Evolutionary conservation across 2,329 filamentous ascomycete species (phyloP), one percentile per base, ranked within the genome.

Genomic region (Clonostachys rhizophaga): DNA sequence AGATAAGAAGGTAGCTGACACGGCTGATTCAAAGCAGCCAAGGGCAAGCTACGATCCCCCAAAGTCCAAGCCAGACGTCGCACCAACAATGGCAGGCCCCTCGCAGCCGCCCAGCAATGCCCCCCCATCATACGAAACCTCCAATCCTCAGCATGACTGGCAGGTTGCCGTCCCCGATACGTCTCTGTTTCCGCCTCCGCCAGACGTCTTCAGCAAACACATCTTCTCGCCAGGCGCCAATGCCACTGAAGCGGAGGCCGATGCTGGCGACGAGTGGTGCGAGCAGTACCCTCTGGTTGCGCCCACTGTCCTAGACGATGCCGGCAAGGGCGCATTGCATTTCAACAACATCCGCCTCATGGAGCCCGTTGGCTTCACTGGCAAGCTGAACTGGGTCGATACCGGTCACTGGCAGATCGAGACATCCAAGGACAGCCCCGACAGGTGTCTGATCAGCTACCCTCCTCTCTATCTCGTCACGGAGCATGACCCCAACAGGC

Each of bases 171-270:
- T 90, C 2, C 86, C 87, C 1, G 87, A 91, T 62, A 89, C 81
- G 2, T 74, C 85, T 1, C 74, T 87, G 10, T 79, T 91, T 40
- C 87, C 87, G 2, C 86, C 86, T 0, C 87, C 87, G 1, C 87
- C 87, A 0, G 77, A 78, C 33, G 75, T 89, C 59, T 83, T 82
- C 64, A 68, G 67, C 46, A 79, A 79, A 43, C 81, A 82, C 57
- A 81, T 87, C 50, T 68, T 64, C 34, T 89, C 86, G 12, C 81
- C 83, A 0, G 76, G 84, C 3, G 83, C 81, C 59, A 92, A 92
- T 63, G 84, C 88, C 2, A 78, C 78, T 3, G 75, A 78, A 53
- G 72, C 74, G 44, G 79, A 88, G 50, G 81, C 84, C 50, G 75
- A 80, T 20, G 77, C 78, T 3, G 88, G 83, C 46, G 78, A 84